Conservation (phyloP, 1,284 basidiomycete genomes). For the Cryptococcus maquisensis region DNA sequence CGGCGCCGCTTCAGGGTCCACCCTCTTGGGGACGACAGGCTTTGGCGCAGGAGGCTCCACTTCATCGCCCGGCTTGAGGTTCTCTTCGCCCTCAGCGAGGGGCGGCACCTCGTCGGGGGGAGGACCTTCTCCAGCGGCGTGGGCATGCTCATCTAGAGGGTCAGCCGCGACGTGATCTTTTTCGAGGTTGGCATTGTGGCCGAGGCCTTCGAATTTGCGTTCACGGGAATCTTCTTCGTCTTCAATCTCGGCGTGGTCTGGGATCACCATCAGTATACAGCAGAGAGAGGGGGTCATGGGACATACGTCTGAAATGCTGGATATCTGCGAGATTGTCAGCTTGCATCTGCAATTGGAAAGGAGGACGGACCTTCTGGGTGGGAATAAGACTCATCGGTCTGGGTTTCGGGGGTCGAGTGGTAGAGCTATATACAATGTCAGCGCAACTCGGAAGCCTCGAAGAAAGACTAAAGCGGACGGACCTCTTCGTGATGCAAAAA, state of each 20-base stretch:
- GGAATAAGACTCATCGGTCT: conserved; percentile 88
- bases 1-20: conserved; percentile 24
- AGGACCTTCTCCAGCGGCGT: conserved; percentile 38
- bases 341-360: not conserved
- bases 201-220: conserved; percentile 44
- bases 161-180: conserved; percentile 41
- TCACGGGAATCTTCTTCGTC: conserved; percentile 63
- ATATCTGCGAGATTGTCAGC: conserved; percentile 24
- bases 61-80: conserved; percentile 22
- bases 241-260: conserved; percentile 80
- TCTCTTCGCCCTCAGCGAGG: conserved; percentile 1
- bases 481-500: conserved; percentile 88
- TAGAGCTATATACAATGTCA: conserved; percentile 61
- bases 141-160: conserved; percentile 42
- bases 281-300: not conserved
- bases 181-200: conserved; percentile 32
- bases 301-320: conserved; percentile 40
- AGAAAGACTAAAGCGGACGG: not conserved
- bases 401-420: conserved; percentile 93
- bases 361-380: conserved; percentile 71
- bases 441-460: not conserved
- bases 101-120: not conserved
- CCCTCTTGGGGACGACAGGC: conserved; percentile 16
- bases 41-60: conserved; percentile 14
- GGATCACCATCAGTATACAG: conserved; percentile 33